These are phyloP conservation scores for Apophysomyces sp. DNA, from an alignment of 371 early-diverging fungal genomes.

Conservation along the genomic window DNA sequence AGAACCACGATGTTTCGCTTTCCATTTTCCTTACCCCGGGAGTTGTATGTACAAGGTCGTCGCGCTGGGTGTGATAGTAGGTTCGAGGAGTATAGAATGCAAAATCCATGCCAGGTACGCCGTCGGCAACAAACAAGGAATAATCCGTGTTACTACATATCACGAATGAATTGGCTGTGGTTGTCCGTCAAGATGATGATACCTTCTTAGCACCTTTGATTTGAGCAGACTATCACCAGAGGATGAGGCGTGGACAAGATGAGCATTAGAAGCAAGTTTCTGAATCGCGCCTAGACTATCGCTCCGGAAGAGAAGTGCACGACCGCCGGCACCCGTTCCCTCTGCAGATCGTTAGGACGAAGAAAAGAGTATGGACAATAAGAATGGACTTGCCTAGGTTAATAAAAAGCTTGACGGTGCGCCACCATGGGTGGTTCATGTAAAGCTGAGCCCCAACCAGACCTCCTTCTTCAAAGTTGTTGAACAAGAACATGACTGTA, in stretches of 20 bases:
- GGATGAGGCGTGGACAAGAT: slow-evolving; percentile 32
- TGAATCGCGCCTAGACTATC: slow-evolving; percentile 49
- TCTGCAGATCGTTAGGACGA: slow-evolving; percentile 27
- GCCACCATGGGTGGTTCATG: slow-evolving; percentile 73
- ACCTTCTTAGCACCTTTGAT: slow-evolving; percentile 58
- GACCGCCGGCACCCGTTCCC: slow-evolving; percentile 75
- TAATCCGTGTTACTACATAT: slow-evolving; percentile 66
- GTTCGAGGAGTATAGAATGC: slow-evolving; percentile 63
- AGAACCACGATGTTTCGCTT: too few relatives aligned
- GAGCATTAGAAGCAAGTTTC: slow-evolving; percentile 23
- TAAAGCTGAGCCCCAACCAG: slow-evolving; percentile 70
- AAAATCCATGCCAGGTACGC: slow-evolving; percentile 69
- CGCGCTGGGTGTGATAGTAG: slow-evolving; percentile 66
- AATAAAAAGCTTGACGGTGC: slow-evolving; percentile 69
- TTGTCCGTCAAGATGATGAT: background rate
- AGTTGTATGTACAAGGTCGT: slow-evolving; percentile 47
- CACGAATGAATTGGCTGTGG: background rate
- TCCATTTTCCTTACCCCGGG: slow-evolving; percentile 34
- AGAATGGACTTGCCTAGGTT: slow-evolving; percentile 67
- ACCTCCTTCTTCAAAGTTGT: slow-evolving; percentile 84
- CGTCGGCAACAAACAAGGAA: slow-evolving; percentile 51
- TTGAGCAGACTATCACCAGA: slow-evolving; percentile 66
- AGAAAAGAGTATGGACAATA: background rate
- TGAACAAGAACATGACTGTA: slow-evolving; percentile 76
- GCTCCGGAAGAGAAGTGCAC: slow-evolving; percentile 65